Conservation (phyloP, 73 alveolate genomes). For the Paramecium pentaurelia region DNA sequence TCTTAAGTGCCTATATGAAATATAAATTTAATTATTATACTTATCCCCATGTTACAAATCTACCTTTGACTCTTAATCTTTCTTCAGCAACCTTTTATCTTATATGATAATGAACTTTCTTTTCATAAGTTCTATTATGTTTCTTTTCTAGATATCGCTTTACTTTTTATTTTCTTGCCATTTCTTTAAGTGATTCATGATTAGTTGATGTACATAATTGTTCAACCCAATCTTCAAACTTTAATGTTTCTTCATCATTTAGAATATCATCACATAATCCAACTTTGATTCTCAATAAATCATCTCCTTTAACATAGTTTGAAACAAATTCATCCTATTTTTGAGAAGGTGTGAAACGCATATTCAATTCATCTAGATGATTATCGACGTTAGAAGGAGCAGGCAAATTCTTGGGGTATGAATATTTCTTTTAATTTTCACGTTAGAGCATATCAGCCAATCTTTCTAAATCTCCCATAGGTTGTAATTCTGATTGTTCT, state of each 20-base stretch:
- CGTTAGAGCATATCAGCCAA: background rate
- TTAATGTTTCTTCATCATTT: constrained; percentile 29
- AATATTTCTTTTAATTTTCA: constrained; percentile 7
- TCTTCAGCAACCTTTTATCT: constrained; percentile 64
- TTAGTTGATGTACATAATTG: constrained; percentile 34
- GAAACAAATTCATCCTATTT: constrained; percentile 22
- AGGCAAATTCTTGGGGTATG: constrained; percentile 37
- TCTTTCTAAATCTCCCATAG: constrained; percentile 33
- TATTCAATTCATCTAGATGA: background rate
- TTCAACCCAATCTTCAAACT: constrained; percentile 51
- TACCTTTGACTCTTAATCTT: constrained; percentile 61
- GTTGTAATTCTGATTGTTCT: background rate
- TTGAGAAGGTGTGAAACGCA: background rate
- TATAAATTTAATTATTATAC: background rate
- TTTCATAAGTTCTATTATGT: constrained; percentile 53
- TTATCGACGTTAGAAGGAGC: constrained; percentile 20
- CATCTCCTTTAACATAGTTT: background rate
- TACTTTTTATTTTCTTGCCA: constrained; percentile 57
- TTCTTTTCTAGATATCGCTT: constrained; percentile 53
- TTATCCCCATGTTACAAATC: constrained; percentile 52
- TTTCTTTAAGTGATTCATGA: constrained; percentile 37
- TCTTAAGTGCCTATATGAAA: background rate
- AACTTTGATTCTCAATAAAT: constrained; percentile 6
- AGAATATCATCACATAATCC: constrained; percentile 27
- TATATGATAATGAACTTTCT: constrained; percentile 57